These are phyloP conservation scores for Fusarium ambrosium DNA, from an alignment of 2,329 filamentous ascomycete species.

Conservation along the genomic window DNA sequence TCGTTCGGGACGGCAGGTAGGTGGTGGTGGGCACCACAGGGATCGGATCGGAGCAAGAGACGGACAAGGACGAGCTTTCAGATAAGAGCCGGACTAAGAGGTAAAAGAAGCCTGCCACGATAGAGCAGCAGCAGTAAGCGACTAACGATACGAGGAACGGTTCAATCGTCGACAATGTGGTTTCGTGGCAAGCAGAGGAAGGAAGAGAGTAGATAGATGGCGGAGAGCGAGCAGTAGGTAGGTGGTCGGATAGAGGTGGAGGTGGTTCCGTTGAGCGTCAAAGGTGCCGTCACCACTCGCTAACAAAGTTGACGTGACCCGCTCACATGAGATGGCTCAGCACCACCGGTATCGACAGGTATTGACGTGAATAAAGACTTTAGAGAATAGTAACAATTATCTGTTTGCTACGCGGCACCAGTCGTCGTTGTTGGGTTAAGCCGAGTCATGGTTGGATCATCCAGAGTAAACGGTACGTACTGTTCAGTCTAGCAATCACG, in stretches of 20 bases:
- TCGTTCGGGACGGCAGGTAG: slow-evolving; percentile 29
- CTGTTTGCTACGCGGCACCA: slow-evolving; percentile 7
- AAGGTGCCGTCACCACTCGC: slow-evolving; percentile 46
- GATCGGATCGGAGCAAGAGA: slow-evolving; percentile 30
- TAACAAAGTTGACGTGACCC: slow-evolving; percentile 24
- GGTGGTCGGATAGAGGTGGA: slow-evolving; percentile 43
- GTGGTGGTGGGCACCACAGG: slow-evolving; percentile 25
- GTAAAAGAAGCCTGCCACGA: slow-evolving; percentile 4
- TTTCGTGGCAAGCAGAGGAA: slow-evolving; percentile 27
- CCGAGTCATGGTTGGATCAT: slow-evolving; percentile 38
- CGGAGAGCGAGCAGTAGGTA: slow-evolving; percentile 36
- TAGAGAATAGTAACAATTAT: background rate
- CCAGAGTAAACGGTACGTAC: slow-evolving; percentile 15
- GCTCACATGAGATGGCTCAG: slow-evolving; percentile 16
- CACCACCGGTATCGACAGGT: slow-evolving; percentile 1
- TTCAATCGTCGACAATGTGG: slow-evolving; percentile 33
- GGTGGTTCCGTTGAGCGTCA: slow-evolving; percentile 32
- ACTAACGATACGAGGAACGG: slow-evolving; percentile 13
- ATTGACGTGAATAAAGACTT: background rate
- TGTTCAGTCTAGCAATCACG: slow-evolving; percentile 42
- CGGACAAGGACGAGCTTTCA: slow-evolving; percentile 30
- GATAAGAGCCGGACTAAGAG: slow-evolving; percentile 13
- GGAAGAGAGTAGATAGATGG: slow-evolving; percentile 35
- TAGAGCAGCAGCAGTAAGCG: background rate
- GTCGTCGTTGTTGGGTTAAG: background rate